Evolutionary conservation across 805 yeast species (phyloP).

Genomic region (Saccharomycopsis vini): DNA sequence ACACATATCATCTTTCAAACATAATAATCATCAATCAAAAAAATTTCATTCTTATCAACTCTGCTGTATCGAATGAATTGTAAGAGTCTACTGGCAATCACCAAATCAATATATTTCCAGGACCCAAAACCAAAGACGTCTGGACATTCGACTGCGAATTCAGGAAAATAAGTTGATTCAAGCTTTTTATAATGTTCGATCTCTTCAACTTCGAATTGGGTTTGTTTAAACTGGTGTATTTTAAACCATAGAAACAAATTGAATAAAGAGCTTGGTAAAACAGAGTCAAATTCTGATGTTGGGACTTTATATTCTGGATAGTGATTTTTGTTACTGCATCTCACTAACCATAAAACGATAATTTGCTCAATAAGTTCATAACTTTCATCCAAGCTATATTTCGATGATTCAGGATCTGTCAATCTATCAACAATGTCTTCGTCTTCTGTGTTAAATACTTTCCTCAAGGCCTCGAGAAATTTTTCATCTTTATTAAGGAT

Average conservation of each 20-base stretch:
- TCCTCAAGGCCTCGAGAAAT: constrained; percentile 26
- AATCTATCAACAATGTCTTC: background rate
- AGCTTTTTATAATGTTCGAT: background rate
- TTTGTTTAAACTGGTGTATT: constrained; percentile 3
- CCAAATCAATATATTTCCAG: constrained; percentile 8
- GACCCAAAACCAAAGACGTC: constrained; percentile 5
- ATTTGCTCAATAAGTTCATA: constrained; percentile 38
- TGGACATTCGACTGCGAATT: background rate
- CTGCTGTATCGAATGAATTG: constrained; percentile 7
- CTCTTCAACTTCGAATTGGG: background rate
- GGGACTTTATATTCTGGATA: constrained; percentile 9
- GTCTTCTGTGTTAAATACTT: background rate
- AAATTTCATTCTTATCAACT: constrained; percentile 9
- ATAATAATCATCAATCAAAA: constrained; percentile 1
- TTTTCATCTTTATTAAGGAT: constrained; percentile 45
- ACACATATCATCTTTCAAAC: background rate
- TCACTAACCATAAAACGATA: constrained; percentile 52
- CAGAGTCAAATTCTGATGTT: constrained; percentile 5
- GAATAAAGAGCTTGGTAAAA: constrained; percentile 10
- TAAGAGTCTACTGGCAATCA: constrained; percentile 6
- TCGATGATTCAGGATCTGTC: constrained; percentile 28
- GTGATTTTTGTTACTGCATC: constrained; percentile 38
- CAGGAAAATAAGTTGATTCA: background rate
- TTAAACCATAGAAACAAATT: constrained; percentile 10
- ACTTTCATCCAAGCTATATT: constrained; percentile 42